Conservation (phyloP, 202 grass and related monocot species). For the Digitaria exilis region DNA sequence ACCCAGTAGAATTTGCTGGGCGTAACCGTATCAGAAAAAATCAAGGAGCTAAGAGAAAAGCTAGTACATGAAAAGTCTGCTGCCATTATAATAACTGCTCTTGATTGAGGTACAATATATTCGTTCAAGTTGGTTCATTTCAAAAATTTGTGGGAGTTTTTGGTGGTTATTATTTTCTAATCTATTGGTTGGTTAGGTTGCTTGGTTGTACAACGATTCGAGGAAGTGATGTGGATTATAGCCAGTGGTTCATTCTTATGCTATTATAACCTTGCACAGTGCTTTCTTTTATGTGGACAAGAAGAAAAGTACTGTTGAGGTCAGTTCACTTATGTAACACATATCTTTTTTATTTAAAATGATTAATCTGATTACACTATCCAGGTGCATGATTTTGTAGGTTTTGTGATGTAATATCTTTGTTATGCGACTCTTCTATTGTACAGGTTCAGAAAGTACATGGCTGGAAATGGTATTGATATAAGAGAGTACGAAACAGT, state of each 20-base stretch:
- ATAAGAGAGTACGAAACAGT: constrained; percentile 79
- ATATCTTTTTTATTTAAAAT: not conserved
- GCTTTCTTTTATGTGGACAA: constrained; percentile 98
- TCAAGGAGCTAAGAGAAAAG: constrained; percentile 79
- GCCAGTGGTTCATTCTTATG: constrained; percentile 94
- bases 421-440: constrained; percentile 26
- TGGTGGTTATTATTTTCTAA: not conserved
- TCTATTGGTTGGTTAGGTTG: constrained; percentile 73
- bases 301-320: constrained; percentile 83
- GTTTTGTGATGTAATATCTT: constrained; percentile 16
- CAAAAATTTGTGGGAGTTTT: not conserved
- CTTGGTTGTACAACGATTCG: constrained; percentile 95
- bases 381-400: not conserved
- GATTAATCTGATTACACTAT: not conserved
- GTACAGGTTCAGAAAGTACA: constrained; percentile 63
- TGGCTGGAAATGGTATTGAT: constrained; percentile 81
- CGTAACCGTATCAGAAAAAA: constrained; percentile 65
- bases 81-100: constrained; percentile 76
- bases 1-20: constrained; percentile 83
- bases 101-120: constrained; percentile 82
- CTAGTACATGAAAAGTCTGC: constrained; percentile 55
- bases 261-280: constrained; percentile 67
- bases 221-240: constrained; percentile 89
- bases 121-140: constrained; percentile 21
- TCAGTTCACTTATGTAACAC: constrained; percentile 33